These are phyloP conservation scores for Astrothelium macrocarpum DNA, from an alignment of 495 filamentous ascomycete genomes.

Conservation along the genomic window DNA sequence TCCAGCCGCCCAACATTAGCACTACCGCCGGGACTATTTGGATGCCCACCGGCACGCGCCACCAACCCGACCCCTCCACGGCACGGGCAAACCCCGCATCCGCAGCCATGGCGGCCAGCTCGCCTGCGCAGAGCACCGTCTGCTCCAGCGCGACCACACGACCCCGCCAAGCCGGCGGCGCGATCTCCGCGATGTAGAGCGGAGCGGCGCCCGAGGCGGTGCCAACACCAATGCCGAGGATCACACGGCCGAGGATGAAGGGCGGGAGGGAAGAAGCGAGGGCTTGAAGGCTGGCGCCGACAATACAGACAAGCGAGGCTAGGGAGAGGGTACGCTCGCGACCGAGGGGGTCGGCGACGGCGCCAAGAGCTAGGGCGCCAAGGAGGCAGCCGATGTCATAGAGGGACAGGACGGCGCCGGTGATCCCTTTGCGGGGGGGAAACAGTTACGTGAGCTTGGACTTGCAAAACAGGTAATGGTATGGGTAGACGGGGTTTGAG, in stretches of 20 bases:
- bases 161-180: slow-evolving; percentile 2
- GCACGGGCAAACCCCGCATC: slow-evolving; percentile 1
- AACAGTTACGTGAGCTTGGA: neutral
- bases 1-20: slow-evolving; percentile 27
- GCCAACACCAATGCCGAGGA: slow-evolving; percentile 6
- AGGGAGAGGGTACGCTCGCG: slow-evolving; percentile 6
- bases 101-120: neutral
- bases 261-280: neutral
- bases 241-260: slow-evolving; percentile 7
- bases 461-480: neutral
- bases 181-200: slow-evolving; percentile 7
- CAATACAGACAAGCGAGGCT: neutral
- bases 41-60: slow-evolving; percentile 38
- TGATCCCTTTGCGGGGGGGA: neutral
- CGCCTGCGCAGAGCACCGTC: neutral
- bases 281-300: slow-evolving; percentile 10
- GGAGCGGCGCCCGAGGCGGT: neutral
- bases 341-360: slow-evolving; percentile 6
- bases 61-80: slow-evolving; percentile 22
- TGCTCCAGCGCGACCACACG: slow-evolving; percentile 2
- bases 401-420: slow-evolving; percentile 1
- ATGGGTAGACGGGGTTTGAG: too few species aligned
- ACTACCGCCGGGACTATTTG: slow-evolving; percentile 34
- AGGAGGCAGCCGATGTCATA: neutral
- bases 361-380: neutral